These are phyloP conservation scores for Globisporangium irregulare DNA, from an alignment of 352 stramenopile genomes.

Conservation along the genomic window DNA sequence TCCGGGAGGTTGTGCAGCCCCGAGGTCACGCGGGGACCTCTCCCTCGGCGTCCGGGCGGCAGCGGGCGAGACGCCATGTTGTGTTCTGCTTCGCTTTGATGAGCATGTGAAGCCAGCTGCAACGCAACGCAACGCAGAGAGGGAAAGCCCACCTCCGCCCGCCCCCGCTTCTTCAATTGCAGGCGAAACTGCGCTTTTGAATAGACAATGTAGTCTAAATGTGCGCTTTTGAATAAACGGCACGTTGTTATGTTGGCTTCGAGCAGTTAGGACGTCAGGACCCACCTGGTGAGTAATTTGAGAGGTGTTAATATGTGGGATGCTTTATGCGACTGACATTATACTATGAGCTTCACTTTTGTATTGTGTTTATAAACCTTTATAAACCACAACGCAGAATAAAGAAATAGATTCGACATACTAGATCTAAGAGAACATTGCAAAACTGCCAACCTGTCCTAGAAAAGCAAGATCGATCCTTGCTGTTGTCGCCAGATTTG, in stretches of 20 bases:
- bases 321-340: not conserved
- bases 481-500: not conserved
- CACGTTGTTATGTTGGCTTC: not conserved
- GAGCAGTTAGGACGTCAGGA: not conserved
- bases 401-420: not conserved
- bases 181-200: not conserved
- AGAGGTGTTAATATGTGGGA: not conserved
- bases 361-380: not conserved
- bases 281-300: not conserved
- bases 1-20: conserved; percentile 19
- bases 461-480: not conserved
- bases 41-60: conserved; percentile 16
- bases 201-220: not conserved
- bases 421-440: not conserved
- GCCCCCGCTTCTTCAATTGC: not conserved
- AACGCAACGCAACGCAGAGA: not conserved
- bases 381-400: too few species aligned
- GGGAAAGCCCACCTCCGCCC: not conserved
- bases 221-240: not conserved
- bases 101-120: not conserved
- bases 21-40: conserved; percentile 10
- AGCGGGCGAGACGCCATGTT: conserved; percentile 19
- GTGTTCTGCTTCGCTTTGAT: conserved; percentile 1
- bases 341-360: not conserved
- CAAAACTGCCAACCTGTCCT: not conserved